Evolutionary conservation across 768 basidiomycete genomes (phyloP), one percentile per base, ranked within the genome.

Genomic region (Stropharia rugosoannulata): DNA sequence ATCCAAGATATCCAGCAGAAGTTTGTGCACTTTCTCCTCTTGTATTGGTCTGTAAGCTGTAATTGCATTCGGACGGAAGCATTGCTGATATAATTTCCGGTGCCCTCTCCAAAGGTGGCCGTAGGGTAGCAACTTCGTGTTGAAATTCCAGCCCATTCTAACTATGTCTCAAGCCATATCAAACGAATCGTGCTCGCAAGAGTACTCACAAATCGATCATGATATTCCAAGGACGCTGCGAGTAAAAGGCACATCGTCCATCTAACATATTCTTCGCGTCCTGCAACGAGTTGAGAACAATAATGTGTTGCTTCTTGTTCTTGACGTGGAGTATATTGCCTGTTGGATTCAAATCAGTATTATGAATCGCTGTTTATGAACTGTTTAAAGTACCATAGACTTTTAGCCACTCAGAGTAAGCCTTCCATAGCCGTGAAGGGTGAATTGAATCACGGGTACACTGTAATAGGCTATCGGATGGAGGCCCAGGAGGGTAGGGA

Each of bases 201-300:
- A 11, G 11, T 18, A 36, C 59, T 54, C 35, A 65, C 64, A 65
- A 48, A n/a, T 60, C 40, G 15, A 54, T 60, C 52, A 63, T 57
- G 9, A 56, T 43, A 48, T 53, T 60, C 25, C 75, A 75, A 35
- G 79, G 78, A 11, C 80, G 71, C 53, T 75, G 75, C 2, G 79
- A 79, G 50, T 81, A 81, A 15, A 75, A 73, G 0, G 74, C 68
- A 0, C 77, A 78, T 29, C 78, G 72, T 53, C 76, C 78, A 55
- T 81, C 80, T 19, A 83, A 63, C 39, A 67, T 36, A 40, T 55
- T 49, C 15, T 25, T 35, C 3, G 56, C 59, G 22, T 63, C 64
- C 39, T 72, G 57, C 18, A 61, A 25, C 3, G 62, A 59, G 54
- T 69, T 71, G 18, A 72, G 58, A 29, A 72, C 55, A 29, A 73